Conservation (phyloP, 1,284 basidiomycete genomes). For the Rhodofomes roseus region DNA sequence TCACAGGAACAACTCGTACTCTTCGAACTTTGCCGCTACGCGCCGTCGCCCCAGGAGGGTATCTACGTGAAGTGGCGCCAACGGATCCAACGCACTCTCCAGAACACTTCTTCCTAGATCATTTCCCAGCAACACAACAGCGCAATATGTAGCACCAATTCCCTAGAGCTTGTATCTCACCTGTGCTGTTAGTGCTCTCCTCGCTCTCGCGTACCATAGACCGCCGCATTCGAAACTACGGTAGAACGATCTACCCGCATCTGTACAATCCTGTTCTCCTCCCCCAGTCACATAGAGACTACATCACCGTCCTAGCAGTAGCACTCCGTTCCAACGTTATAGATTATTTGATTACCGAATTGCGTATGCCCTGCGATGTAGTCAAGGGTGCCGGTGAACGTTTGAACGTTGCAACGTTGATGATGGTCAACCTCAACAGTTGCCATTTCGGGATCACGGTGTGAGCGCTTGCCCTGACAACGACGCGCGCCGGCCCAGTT, state of each 20-base stretch:
- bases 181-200: background rate
- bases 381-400: too few relatives aligned
- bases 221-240: background rate
- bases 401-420: background rate
- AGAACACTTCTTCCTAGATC: slow-evolving; percentile 1
- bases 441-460: background rate
- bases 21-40: slow-evolving; percentile 71
- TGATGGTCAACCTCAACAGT: background rate
- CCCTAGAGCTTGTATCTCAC: background rate
- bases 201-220: background rate
- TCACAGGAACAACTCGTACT: slow-evolving; percentile 66
- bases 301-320: background rate
- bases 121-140: background rate
- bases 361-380: too few relatives aligned
- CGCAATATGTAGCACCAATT: background rate
- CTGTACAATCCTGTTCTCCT: background rate
- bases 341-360: background rate
- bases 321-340: background rate
- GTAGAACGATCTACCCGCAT: background rate
- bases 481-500: too few relatives aligned
- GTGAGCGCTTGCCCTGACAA: background rate
- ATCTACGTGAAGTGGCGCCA: slow-evolving; percentile 66
- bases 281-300: background rate
- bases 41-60: slow-evolving; percentile 56
- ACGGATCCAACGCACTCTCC: slow-evolving; percentile 27